Base-by-base conservation (phyloP, 1,284 basidiomycete genomes). In the Uromyces viciae-fabae region DNA sequence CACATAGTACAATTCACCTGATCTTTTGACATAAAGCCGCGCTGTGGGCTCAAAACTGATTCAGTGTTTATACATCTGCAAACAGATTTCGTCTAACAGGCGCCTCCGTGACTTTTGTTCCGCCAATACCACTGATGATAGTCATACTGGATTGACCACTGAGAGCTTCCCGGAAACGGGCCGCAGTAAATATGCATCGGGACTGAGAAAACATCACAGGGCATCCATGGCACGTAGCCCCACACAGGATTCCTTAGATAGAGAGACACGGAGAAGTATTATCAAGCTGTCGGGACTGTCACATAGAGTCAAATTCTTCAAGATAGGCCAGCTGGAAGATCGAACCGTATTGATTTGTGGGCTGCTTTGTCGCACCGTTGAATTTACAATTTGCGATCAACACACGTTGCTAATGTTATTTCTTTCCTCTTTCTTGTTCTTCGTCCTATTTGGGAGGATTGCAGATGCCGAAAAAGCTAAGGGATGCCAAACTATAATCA, bases 221-320 rank as follows among this genome's bases (percentile, higher is more conserved):
- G 33, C 74, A 42, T 80, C 33, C 43, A 81, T 81, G n/a, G n/a
- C n/a, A n/a, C n/a, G n/a, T n/a, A n/a, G n/a, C 56, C 58, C 75
- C 36, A 72, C 68, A 36, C 81, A 83, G 17, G 73, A 42, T 11
- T 17, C 1, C 2, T 3, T 14, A 22, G 69, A 72, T 36, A 7
- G 19, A 22, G 56, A 62, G 54, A 75, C 40, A 87, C 54, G 40
- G 42, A 75, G 73, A 22, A 54, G 85, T 28, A 94, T 95, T 0
- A 93, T 97, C 85, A 93, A 94, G 83, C 88, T 98, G 43, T 94
- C 92, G 84, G 92, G 93, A 11, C 91, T 91, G 83, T 91, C 93
- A 84, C 95, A 36, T 0, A 72, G 97, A 83, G 94, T 98, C 9
- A 91, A 93, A 82, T 98, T 96, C 87, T 98, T 99, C 88, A 92